Evolutionary conservation across 371 early-diverging fungal genomes (phyloP).

Genomic region (Funneliformis caledonium): DNA sequence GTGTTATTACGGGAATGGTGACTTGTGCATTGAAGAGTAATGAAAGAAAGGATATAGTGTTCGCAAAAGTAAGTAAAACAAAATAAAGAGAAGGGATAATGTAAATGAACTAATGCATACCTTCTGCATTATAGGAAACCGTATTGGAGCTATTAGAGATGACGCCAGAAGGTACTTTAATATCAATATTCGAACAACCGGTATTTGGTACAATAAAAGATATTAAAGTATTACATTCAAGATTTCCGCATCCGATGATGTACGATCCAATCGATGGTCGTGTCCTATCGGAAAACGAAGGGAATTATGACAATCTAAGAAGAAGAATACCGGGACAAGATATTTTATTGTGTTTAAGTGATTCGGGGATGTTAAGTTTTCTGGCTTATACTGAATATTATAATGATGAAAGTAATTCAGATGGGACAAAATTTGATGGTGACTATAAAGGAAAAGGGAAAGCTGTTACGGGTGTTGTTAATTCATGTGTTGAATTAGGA

Average conservation of each 20-base stretch:
- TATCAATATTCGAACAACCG: constrained; percentile 37
- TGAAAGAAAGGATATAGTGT: constrained; percentile 22
- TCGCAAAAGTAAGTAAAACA: constrained; percentile 6
- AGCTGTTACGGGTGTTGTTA: neutral
- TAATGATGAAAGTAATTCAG: neutral
- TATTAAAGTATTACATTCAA: constrained; percentile 37
- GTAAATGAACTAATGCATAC: neutral
- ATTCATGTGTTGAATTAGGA: constrained; percentile 2
- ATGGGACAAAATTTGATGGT: neutral
- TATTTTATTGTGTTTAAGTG: constrained; percentile 23
- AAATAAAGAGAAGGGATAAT: neutral
- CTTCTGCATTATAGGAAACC: constrained; percentile 24
- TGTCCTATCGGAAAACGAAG: neutral
- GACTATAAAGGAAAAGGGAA: constrained; percentile 9
- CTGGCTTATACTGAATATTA: constrained; percentile 17
- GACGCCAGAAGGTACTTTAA: constrained; percentile 28
- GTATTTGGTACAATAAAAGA: constrained; percentile 39
- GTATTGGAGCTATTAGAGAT: constrained; percentile 37
- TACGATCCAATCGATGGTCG: constrained; percentile 12
- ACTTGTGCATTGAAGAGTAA: neutral
- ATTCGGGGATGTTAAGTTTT: constrained; percentile 31
- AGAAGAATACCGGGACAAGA: constrained; percentile 21
- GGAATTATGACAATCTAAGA: constrained; percentile 1
- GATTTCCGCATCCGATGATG: constrained; percentile 4
- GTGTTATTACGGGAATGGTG: constrained; percentile 6